Base-by-base conservation (phyloP, 805 yeast genomes). In the Candida tallmaniae region DNA sequence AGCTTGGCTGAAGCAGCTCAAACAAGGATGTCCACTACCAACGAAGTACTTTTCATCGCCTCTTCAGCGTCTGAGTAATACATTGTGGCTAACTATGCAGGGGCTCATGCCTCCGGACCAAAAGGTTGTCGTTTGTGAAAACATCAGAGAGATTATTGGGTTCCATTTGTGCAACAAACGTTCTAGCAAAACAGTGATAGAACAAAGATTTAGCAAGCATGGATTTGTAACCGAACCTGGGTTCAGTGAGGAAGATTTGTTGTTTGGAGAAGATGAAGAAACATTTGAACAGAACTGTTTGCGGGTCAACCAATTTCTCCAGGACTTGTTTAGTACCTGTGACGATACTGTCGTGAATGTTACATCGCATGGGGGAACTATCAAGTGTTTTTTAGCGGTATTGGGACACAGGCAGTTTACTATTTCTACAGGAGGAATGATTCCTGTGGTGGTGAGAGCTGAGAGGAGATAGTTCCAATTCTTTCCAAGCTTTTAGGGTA, bases 381-480 rank as follows among this genome's bases (percentile, higher is more conserved):
- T 73, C 27, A 52, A 71, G 27, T 61, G 73, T 12, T 63, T 73
- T 33, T 51, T 74, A 28, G 46, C 60, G 36, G 78, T 67, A 2
- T 42, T 68, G 31, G 63, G 68, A 2, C 84, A 79, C 50, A 62
- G 83, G 34, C 59, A 63, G 11, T 72, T 77, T 46, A 65, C 76
- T 15, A 69, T 79, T 30, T 70, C 78, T 22, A 78, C 85, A 1
- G 83, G 84, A 6, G 80, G 81, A 11, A 70, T 77, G 67, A 74
- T 79, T n/a, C 78, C 80, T 4, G 63, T 74, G 20, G 73, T 78
- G 4, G 67, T 78, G 13, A 73, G 73, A 48, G 80, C 40, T 9
- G 10, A 7, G 9, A 20, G 23, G 10, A 20, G 23, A 20, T 7
- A n/a, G n/a, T n/a, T n/a, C n/a, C n/a, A n/a, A n/a, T n/a, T n/a